phyloP scores from a whole-genome alignment of 1,284 basidiomycete genomes.

The Tilletia setariae region DNA sequence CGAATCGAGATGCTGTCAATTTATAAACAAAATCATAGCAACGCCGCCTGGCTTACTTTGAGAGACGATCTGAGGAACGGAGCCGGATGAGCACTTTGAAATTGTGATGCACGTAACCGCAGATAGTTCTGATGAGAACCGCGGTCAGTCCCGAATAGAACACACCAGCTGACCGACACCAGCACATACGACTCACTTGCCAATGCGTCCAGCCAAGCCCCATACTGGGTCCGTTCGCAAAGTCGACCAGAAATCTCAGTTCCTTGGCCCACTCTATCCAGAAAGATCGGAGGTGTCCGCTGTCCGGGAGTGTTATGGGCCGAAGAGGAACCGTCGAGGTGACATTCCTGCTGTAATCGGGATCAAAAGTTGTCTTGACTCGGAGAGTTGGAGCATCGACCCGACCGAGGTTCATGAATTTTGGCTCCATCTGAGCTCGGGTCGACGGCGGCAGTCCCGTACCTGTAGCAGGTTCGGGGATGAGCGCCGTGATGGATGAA shows the following conservation, averaged over 20 bases:
- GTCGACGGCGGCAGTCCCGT: neutral
- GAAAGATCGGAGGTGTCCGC: slow-evolving; percentile 62
- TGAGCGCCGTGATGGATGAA: neutral
- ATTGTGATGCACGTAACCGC: slow-evolving; percentile 1
- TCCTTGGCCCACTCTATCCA: slow-evolving; percentile 57
- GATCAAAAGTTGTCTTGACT: slow-evolving; percentile 66
- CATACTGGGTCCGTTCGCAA: neutral
- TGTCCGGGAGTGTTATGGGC: slow-evolving; percentile 61
- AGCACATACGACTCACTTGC: neutral
- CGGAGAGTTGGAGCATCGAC: slow-evolving; percentile 57
- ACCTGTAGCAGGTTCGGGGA: neutral
- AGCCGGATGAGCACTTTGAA: neutral
- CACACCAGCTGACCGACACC: too few relatives aligned
- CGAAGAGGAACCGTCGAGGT: slow-evolving; percentile 72
- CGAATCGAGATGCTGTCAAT: slow-evolving; percentile 20
- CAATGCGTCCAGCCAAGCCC: slow-evolving; percentile 9
- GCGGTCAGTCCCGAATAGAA: slow-evolving; percentile 11
- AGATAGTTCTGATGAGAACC: slow-evolving; percentile 17
- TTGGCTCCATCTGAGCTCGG: neutral
- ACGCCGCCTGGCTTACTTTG: neutral
- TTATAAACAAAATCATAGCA: slow-evolving; percentile 19
- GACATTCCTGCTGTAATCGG: slow-evolving; percentile 67
- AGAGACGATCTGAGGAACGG: neutral
- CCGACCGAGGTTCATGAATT: neutral
- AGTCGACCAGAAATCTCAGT: neutral